These are phyloP conservation scores for Whalleya microplaca DNA, from an alignment of 2,329 filamentous ascomycete genomes.

Conservation along the genomic window DNA sequence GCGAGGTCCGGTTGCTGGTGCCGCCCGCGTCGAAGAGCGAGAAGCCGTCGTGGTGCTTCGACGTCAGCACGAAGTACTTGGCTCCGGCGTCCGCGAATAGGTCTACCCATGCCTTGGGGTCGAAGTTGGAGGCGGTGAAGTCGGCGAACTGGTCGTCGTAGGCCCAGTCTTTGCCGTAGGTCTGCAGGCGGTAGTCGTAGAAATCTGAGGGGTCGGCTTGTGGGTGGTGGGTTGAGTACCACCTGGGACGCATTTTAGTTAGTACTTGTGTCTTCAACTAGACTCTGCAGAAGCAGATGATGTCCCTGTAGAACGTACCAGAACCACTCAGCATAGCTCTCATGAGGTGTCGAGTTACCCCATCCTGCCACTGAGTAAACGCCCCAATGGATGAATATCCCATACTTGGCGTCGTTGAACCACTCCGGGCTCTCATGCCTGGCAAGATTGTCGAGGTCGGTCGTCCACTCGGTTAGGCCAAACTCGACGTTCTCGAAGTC, in stretches of 20 bases:
- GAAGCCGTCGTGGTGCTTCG: constrained; percentile 54
- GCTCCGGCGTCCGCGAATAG: constrained; percentile 43
- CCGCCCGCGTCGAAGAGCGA: constrained; percentile 46
- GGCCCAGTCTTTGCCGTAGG: constrained; percentile 52
- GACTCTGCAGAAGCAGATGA: neutral
- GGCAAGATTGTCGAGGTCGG: constrained; percentile 41
- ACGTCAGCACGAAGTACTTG: constrained; percentile 50
- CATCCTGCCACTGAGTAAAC: constrained; percentile 59
- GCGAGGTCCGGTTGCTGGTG: constrained; percentile 44
- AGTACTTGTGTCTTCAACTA: neutral
- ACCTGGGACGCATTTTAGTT: constrained; percentile 20
- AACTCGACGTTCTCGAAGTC: constrained; percentile 29
- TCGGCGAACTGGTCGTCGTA: constrained; percentile 61
- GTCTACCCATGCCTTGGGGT: constrained; percentile 51
- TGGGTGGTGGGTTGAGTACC: constrained; percentile 42
- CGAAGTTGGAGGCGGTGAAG: constrained; percentile 54
- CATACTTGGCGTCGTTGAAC: constrained; percentile 60
- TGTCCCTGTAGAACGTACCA: constrained; percentile 47
- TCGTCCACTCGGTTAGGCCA: constrained; percentile 41
- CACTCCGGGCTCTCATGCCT: constrained; percentile 52
- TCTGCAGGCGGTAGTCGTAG: constrained; percentile 54
- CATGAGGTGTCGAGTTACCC: constrained; percentile 48
- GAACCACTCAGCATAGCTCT: constrained; percentile 50
- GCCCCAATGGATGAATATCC: constrained; percentile 66
- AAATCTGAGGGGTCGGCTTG: constrained; percentile 46